Conservation (phyloP, 2,329 filamentous ascomycete genomes). For the Beauveria rudraprayagi region DNA sequence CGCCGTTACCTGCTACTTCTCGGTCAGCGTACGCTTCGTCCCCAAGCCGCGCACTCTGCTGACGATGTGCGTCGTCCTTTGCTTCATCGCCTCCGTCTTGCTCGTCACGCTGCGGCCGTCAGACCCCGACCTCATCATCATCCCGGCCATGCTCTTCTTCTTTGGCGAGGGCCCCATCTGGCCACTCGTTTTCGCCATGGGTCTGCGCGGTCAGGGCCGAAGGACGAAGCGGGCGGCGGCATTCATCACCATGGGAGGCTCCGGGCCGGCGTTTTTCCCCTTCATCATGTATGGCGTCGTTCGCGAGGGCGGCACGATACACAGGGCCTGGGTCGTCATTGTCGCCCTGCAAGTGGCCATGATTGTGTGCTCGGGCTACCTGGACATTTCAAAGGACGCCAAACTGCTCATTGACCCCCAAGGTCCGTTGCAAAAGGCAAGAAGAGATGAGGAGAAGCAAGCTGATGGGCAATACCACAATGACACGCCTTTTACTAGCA, state of each 20-base stretch:
- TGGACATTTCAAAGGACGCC: conserved; percentile 39
- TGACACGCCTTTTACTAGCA: background rate
- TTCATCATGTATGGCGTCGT: conserved; percentile 65
- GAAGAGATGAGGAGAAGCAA: background rate
- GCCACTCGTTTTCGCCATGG: conserved; percentile 73
- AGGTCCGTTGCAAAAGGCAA: background rate
- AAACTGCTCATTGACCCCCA: conserved; percentile 33
- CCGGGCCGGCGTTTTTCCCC: conserved; percentile 65
- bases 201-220: conserved; percentile 70
- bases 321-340: conserved; percentile 57
- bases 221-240: conserved; percentile 72
- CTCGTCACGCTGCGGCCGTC: conserved; percentile 36
- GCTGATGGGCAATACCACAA: background rate
- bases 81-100: conserved; percentile 48
- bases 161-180: conserved; percentile 80
- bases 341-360: conserved; percentile 41
- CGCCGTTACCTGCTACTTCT: conserved; percentile 53
- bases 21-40: conserved; percentile 37
- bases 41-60: conserved; percentile 65
- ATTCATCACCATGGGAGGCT: conserved; percentile 68
- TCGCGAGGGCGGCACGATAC: conserved; percentile 49
- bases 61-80: conserved; percentile 49
- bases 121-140: conserved; percentile 41
- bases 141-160: conserved; percentile 62
- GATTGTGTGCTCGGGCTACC: conserved; percentile 40